Evolutionary conservation across 768 basidiomycete genomes (phyloP).

Genomic region (Leccinum truebloodii): DNA sequence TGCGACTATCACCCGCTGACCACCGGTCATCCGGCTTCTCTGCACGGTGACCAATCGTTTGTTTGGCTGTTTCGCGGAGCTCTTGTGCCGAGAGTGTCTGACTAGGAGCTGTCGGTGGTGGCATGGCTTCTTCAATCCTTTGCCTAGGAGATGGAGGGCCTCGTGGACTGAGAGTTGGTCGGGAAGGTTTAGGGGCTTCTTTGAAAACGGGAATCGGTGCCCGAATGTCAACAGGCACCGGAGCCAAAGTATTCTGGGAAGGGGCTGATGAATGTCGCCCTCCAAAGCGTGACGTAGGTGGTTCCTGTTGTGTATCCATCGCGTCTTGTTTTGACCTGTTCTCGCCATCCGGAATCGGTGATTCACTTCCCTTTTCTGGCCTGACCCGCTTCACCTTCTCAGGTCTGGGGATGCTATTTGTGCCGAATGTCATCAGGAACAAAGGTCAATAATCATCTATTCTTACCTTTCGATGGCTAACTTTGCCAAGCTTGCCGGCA

Average conservation of each 20-base stretch:
- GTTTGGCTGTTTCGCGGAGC: constrained; percentile 77
- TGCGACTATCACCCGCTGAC: constrained; percentile 38
- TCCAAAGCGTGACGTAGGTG: constrained; percentile 21
- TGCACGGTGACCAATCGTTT: constrained; percentile 47
- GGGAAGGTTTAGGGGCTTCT: constrained; percentile 23
- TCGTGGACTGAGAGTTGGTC: constrained; percentile 27
- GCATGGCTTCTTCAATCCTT: constrained; percentile 57
- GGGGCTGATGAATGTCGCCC: constrained; percentile 15
- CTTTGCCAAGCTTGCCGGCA: constrained; percentile 45
- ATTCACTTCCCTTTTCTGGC: constrained; percentile 38
- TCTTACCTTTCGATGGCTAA: constrained; percentile 66
- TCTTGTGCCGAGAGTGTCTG: constrained; percentile 79
- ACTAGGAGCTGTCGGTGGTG: constrained; percentile 75
- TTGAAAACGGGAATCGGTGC: constrained; percentile 15
- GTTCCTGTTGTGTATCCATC: constrained; percentile 38
- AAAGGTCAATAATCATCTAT: neutral
- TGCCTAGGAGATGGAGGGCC: constrained; percentile 45
- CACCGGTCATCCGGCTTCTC: constrained; percentile 45
- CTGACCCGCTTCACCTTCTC: constrained; percentile 70
- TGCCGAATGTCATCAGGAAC: constrained; percentile 9
- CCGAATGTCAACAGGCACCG: constrained; percentile 20
- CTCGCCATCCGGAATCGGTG: constrained; percentile 36
- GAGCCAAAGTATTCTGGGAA: constrained; percentile 17
- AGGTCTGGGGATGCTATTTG: constrained; percentile 67
- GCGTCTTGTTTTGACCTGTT: constrained; percentile 29